Evolutionary conservation across 108 stramenopile genomes (phyloP).

Genomic region (Cyclotella atomus): DNA sequence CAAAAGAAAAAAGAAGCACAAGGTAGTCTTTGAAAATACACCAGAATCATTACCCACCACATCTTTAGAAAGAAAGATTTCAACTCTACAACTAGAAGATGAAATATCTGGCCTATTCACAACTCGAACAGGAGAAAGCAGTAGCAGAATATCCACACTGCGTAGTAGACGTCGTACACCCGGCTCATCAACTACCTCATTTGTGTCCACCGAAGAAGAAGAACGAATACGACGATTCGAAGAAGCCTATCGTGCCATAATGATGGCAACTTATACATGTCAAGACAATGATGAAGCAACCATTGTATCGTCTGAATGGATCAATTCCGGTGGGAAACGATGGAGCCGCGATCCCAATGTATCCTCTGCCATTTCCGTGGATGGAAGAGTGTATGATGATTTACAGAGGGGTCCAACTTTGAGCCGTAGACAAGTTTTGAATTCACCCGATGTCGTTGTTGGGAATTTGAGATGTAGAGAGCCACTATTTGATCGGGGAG

Average conservation of each 20-base stretch:
- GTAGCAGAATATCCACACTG: background rate
- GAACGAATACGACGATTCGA: constrained; percentile 73
- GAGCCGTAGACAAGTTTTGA: constrained; percentile 29
- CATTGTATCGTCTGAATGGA: constrained; percentile 39
- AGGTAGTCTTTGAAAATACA: constrained; percentile 37
- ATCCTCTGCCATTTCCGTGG: constrained; percentile 43
- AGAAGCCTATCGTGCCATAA: constrained; percentile 78
- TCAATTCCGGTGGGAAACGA: constrained; percentile 57
- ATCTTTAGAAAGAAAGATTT: background rate
- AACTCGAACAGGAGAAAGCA: constrained; percentile 15
- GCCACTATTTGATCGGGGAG: constrained; percentile 54
- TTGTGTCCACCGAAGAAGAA: constrained; percentile 37
- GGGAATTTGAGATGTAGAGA: constrained; percentile 14
- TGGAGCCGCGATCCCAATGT: constrained; percentile 74
- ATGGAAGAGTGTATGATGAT: constrained; percentile 59
- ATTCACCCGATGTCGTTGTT: constrained; percentile 6
- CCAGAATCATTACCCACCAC: constrained; percentile 5
- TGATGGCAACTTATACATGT: constrained; percentile 50
- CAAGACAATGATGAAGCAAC: constrained; percentile 19
- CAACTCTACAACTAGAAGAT: constrained; percentile 8
- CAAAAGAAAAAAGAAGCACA: constrained; percentile 27
- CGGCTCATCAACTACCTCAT: constrained; percentile 1
- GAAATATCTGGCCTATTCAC: constrained; percentile 42
- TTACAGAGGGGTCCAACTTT: constrained; percentile 59
- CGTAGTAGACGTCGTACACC: constrained; percentile 9